Evolutionary conservation across 1,284 basidiomycete genomes (phyloP), one percentile per base, ranked within the genome.

Genomic region (Ceratobasidium sp.): DNA sequence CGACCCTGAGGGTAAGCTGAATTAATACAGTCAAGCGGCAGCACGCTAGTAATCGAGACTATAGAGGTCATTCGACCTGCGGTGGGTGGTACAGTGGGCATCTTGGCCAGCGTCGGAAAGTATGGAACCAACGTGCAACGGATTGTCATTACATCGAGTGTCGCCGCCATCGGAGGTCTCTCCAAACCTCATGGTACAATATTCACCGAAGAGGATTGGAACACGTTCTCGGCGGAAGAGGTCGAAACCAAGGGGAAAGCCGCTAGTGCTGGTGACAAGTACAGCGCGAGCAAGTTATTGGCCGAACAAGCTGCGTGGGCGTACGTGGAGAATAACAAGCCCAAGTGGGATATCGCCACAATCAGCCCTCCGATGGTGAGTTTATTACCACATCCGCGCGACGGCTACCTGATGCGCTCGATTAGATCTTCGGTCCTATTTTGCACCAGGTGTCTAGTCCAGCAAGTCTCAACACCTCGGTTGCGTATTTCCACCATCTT

Each of bases 71-170:
- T 77, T 50, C 57, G 68, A 6, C 77, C 76, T 25, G 76, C 77
- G 25, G 71, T 77, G 50, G 49, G 64, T n/a, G 77, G 77, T n/a
- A 77, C 77, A 1, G 70, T 73, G 17, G 70, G 70, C 42, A 69
- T 78, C n/a, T 72, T 78, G n/a, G 47, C 74, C 27, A 74, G 75
- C 22, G 70, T 73, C n/a, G 60, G 71, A 20, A 72, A 74, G 42
- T 68, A 73, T 54, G 75, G 82, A 70, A 74, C 81, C 29, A 73
- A 76, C 25, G 80, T 91, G 68, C 84, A 86, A 76, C 85, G 91
- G 1, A 80, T 93, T 52, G 86, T 93, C 60, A 78, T 92, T 69
- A 89, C n/a, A n/a, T n/a, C n/a, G n/a, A n/a, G n/a, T n/a, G n/a
- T n/a, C n/a, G n/a, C n/a, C n/a, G n/a, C n/a, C 87, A 0, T 78